Base-by-base conservation (phyloP, 768 basidiomycete species). In the Baorangia bicolor region DNA sequence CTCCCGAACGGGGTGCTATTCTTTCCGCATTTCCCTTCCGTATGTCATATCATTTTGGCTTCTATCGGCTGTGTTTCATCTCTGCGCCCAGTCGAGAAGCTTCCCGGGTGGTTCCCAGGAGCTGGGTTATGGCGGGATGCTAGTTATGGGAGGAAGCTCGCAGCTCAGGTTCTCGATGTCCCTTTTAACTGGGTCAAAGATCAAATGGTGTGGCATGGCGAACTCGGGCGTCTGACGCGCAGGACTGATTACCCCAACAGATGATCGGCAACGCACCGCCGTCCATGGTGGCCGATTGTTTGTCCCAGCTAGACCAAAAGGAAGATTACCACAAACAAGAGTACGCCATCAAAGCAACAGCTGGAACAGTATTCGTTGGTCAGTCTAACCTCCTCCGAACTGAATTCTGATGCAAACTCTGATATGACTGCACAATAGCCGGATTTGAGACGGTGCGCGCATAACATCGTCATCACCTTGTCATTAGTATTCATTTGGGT, bases 281-380 rank as follows among this genome's bases (percentile, higher is more conserved):
- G 2, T 72, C 66, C 7, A 55, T 72, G 55, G 70, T 72, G 11
- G 59, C 66, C 8, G 64, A 67, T 39, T 65, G 56, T 34, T 44
- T 72, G 41, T 23, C 35, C 3, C 48, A 61, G 39, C 45, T 63
- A 2, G 58, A 70, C 25, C 48, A 59, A 46, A 60, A 53, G 16
- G 57, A 56, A 1, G 60, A 68, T 44, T 27, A 33, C 13, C 13
- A 44, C 7, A 54, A 42, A 25, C 62, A 62, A 48, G 70, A 68
- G 28, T 5, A 56, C 8, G 61, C 64, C n/a, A 70, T 72, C 43
- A 69, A 69, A 49, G 49, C 60, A 5, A 43, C 60, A 1, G 70
- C 70, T 11, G 69, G 61, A n/a, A 62, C 63, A 0, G 23, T 61
- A 2, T 66, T 65, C 39, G n/a, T 65, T 7, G 68, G 69, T 72